Evolutionary conservation across 1,139 yeast genomes (phyloP), one percentile per base, ranked within the genome.

Genomic region (Yamadazyma sp.): DNA sequence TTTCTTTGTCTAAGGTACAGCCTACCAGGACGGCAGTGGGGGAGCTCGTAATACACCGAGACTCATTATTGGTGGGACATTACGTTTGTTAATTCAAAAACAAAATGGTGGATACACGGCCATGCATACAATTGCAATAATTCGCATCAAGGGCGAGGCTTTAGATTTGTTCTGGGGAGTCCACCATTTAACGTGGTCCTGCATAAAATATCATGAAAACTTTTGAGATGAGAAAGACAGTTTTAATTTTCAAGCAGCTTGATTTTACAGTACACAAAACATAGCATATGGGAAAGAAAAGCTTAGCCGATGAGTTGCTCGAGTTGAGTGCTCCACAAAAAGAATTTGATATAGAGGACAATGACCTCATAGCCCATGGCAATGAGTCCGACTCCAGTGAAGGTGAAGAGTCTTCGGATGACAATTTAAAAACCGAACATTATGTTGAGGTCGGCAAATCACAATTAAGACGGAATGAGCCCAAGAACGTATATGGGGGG

Each of bases 301-400:
- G 50, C 17, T 69, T 87, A 52, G 81, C 87, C 4, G 88, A 87
- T 45, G 84, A 86, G 60, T 72, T 87, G 36, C 77, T 82, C 5
- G 81, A 75, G 47, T 66, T 84, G 38, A 73, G 77, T 25, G 73
- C 75, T 45, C 88, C 94, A 1, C 74, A 62, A 24, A 64, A 66
- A 22, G 96, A 88, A 54, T 78, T 73, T 50, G 98, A 89, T 59
- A 88, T 91, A 33, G 98, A 89, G 56, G 87, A 87, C 55, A 65
- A 57, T n/a, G 56, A 59, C 33, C 60, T 30, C 10, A 17, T 23
- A 15, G 28, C 50, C 3, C 60, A 62, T 37, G 29, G 29, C 5
- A 62, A 56, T 8, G 73, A 68, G 11, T 78, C 39, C 0, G 73
- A 64, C 11, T 22, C 10, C 14, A 46, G 40, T 6, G 53, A 50